Percentiles rank a stretch among this genome's conserved stretches.
Evolutionary conservation across 1,139 yeast genomes (phyloP).

Genomic region (Geotrichum europaeum): DNA sequence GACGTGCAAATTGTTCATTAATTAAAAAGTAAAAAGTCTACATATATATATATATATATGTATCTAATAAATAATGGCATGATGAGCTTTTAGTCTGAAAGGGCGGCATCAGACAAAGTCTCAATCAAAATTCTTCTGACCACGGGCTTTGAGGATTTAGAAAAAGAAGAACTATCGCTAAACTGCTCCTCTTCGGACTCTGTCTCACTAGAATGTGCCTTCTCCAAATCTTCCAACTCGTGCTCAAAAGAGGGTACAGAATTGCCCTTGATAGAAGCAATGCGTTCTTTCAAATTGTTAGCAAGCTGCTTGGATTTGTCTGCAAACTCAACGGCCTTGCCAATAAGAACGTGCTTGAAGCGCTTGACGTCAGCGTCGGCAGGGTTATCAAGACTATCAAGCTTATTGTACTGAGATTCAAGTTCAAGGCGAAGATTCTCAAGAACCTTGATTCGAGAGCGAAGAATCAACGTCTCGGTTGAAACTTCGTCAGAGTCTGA

Average conservation of each 20-base stretch:
- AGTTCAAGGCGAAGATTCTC: slow-evolving; percentile 8
- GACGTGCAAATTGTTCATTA: too few species aligned
- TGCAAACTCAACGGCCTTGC: slow-evolving; percentile 10
- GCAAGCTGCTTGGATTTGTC: slow-evolving; percentile 7
- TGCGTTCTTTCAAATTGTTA: neutral
- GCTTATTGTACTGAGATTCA: slow-evolving; percentile 7
- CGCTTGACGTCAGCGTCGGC: neutral
- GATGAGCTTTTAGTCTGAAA: neutral
- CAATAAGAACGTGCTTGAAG: slow-evolving; percentile 11
- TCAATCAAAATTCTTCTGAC: neutral
- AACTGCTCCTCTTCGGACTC: neutral
- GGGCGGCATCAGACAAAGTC: neutral
- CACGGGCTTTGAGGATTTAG: neutral
- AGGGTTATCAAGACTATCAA: slow-evolving; percentile 6
- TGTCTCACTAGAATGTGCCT: neutral
- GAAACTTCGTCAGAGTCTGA: neutral
- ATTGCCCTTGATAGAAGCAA: neutral
- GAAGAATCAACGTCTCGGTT: neutral
- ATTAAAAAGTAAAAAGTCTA: too few species aligned
- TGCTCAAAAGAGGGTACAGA: neutral
- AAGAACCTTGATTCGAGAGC: slow-evolving; percentile 8
- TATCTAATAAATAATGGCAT: neutral
- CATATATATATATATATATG: neutral
- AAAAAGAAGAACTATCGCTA: neutral
- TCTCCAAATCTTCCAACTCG: neutral